phyloP scores from a whole-genome alignment of 495 filamentous ascomycete species.

The Cercophora newfieldiana region DNA sequence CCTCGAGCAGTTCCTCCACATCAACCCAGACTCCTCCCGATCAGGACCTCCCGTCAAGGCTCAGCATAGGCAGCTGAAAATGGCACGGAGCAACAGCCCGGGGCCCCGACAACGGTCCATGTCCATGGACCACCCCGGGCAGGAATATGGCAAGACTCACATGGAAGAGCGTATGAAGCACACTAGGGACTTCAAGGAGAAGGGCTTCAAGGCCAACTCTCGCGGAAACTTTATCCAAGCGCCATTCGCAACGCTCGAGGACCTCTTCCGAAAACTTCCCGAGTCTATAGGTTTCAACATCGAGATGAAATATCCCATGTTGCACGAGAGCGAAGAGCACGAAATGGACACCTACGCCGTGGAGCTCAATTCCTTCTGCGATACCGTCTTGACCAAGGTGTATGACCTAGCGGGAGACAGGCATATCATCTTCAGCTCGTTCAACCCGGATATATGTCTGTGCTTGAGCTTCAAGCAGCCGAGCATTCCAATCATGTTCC shows the following conservation, averaged over 20 bases:
- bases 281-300: slow-evolving; percentile 91
- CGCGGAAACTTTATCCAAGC: slow-evolving; percentile 92
- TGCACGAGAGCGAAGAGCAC: slow-evolving; percentile 87
- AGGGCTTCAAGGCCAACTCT: slow-evolving; percentile 93
- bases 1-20: slow-evolving; percentile 88
- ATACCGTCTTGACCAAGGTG: slow-evolving; percentile 85
- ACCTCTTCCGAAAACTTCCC: slow-evolving; percentile 84
- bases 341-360: slow-evolving; percentile 98
- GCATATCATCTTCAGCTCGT: slow-evolving; percentile 92
- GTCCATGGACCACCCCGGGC: slow-evolving; percentile 40
- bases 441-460: slow-evolving; percentile 95
- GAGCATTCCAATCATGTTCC: slow-evolving; percentile 89
- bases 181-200: slow-evolving; percentile 84
- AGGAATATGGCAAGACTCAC: slow-evolving; percentile 41
- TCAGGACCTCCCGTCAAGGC: slow-evolving; percentile 15
- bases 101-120: slow-evolving; percentile 47
- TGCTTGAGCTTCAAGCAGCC: slow-evolving; percentile 94
- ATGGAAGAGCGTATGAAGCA: slow-evolving; percentile 94
- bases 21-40: slow-evolving; percentile 58
- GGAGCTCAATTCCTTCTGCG: slow-evolving; percentile 95
- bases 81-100: slow-evolving; percentile 36
- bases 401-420: slow-evolving; percentile 68
- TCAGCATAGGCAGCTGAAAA: slow-evolving; percentile 32
- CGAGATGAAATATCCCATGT: slow-evolving; percentile 99
- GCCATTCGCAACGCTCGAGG: slow-evolving; percentile 91